Evolutionary conservation across 331 rosid genomes (phyloP).

Genomic region (Quercus phellos): DNA sequence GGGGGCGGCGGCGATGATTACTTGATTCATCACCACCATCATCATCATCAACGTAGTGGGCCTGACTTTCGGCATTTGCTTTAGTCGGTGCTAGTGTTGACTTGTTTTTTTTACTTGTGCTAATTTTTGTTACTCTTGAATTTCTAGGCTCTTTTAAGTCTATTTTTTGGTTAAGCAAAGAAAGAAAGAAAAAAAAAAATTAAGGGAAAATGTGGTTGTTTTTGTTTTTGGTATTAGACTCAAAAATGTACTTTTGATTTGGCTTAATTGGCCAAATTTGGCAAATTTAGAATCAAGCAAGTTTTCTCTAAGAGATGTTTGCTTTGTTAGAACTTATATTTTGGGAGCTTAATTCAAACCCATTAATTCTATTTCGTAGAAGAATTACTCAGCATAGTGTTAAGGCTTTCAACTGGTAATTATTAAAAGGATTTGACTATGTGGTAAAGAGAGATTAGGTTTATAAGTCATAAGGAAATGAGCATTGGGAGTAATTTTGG

Average conservation of each 20-base stretch:
- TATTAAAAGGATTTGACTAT: too few species aligned
- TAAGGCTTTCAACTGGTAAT: too few species aligned
- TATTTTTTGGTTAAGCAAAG: conserved; percentile 12
- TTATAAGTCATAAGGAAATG: neutral
- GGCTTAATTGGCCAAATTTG: conserved; percentile 39
- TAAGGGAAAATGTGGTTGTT: conserved; percentile 15
- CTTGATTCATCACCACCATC: conserved; percentile 37
- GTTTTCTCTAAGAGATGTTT: neutral
- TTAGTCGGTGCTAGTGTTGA: conserved; percentile 39
- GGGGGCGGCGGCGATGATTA: conserved; percentile 58
- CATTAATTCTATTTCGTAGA: too few species aligned
- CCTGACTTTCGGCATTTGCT: conserved; percentile 63
- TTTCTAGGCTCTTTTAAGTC: conserved; percentile 18
- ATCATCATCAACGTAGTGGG: conserved; percentile 40
- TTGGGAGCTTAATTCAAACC: too few species aligned
- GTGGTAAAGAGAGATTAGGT: neutral
- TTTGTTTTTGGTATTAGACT: conserved; percentile 23
- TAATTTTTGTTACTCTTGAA: conserved; percentile 40
- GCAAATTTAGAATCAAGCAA: conserved; percentile 32
- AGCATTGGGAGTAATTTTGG: neutral
- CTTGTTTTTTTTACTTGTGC: conserved; percentile 31
- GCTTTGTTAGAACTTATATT: neutral
- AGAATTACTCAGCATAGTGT: too few species aligned
- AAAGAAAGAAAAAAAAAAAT: conserved; percentile 27
- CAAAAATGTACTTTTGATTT: conserved; percentile 31